Percentiles rank a stretch among this genome's conserved stretches.
These are phyloP conservation scores for Catunica adiposa DNA, from an alignment of 2,329 filamentous ascomycete genomes.

Conservation along the genomic window DNA sequence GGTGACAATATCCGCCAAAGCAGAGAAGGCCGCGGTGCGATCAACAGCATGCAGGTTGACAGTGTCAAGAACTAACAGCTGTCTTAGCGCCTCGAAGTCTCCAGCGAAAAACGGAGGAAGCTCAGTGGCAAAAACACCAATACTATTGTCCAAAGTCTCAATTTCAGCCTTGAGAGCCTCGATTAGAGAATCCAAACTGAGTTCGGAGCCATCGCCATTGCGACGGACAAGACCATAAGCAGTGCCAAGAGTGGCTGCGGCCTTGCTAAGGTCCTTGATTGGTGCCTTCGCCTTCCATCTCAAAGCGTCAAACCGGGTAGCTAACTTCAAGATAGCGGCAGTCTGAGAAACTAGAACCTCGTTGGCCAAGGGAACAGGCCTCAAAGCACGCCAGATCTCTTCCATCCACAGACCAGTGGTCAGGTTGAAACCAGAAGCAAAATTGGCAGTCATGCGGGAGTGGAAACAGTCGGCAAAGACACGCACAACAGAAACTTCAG, in stretches of 20 bases:
- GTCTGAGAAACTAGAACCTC: conserved; percentile 29
- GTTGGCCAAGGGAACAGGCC: conserved; percentile 41
- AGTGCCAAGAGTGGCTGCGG: conserved; percentile 37
- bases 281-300: conserved; percentile 40
- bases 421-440: conserved; percentile 54
- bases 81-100: conserved; percentile 41
- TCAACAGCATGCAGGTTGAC: conserved; percentile 1
- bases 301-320: conserved; percentile 41
- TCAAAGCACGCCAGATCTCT: conserved; percentile 54
- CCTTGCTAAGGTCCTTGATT: conserved; percentile 34
- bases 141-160: conserved; percentile 30
- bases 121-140: conserved; percentile 26
- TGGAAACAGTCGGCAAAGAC: conserved; percentile 27
- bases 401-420: conserved; percentile 69
- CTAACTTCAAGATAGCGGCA: conserved; percentile 37
- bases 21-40: conserved; percentile 1
- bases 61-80: conserved; percentile 30
- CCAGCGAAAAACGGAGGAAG: conserved; percentile 33
- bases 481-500: conserved; percentile 2
- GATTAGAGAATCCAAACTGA: conserved; percentile 31
- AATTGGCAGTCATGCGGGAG: conserved; percentile 34
- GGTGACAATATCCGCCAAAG: conserved; percentile 26
- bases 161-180: conserved; percentile 35
- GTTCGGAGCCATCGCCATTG: conserved; percentile 18
- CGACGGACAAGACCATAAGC: conserved; percentile 40